Conservation (phyloP, 2,329 filamentous ascomycete species). For the Raffaelea arxii region DNA sequence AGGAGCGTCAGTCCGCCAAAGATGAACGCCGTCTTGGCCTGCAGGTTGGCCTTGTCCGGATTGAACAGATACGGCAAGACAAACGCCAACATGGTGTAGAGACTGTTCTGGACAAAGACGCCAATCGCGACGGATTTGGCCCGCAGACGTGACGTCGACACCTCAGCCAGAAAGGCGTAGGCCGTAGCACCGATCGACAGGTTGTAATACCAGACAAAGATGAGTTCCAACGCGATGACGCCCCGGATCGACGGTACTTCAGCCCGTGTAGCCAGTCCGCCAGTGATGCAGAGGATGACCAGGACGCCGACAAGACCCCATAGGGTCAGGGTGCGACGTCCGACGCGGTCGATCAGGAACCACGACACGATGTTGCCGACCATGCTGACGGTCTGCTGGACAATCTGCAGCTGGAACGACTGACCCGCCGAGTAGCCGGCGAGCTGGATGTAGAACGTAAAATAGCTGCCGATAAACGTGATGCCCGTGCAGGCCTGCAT, state of each 20-base stretch:
- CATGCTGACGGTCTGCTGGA: conserved; percentile 26
- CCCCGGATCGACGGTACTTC: conserved; percentile 5
- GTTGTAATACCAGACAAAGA: conserved; percentile 25
- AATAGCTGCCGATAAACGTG: conserved; percentile 26
- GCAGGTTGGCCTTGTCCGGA: conserved; percentile 18
- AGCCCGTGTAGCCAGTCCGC: conserved; percentile 20
- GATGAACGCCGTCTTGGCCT: conserved; percentile 26
- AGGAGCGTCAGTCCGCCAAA: conserved; percentile 22
- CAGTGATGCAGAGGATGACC: conserved; percentile 28
- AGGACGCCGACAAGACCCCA: conserved; percentile 24
- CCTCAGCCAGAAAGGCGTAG: conserved; percentile 25
- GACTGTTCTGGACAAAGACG: conserved; percentile 20
- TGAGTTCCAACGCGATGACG: conserved; percentile 15
- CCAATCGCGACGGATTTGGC: conserved; percentile 29
- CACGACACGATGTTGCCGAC: conserved; percentile 26
- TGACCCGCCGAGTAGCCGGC: conserved; percentile 26
- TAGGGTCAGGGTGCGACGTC: conserved; percentile 24
- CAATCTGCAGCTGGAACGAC: conserved; percentile 17
- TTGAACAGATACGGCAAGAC: conserved; percentile 14
- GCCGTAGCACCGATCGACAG: conserved; percentile 26
- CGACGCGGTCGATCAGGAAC: conserved; percentile 23
- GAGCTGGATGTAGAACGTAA: conserved; percentile 31
- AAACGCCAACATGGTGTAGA: conserved; percentile 10
- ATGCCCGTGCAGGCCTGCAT: conserved; percentile 19
- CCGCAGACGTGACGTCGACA: conserved; percentile 22